Conservation (phyloP, 345 rosid genomes). For the Bruguiera parviflora region DNA sequence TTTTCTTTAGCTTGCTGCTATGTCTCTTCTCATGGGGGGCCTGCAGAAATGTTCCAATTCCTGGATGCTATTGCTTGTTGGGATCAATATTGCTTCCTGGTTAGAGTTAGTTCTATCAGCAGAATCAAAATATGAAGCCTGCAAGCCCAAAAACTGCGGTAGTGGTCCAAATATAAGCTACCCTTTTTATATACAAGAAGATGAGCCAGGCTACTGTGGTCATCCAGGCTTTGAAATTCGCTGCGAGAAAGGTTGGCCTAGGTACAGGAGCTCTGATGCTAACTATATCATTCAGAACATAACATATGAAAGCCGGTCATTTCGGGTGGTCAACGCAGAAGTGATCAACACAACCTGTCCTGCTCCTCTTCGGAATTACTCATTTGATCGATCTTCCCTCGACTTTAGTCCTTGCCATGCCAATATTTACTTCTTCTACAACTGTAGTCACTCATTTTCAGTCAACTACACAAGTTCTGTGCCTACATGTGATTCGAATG, state of each 20-base stretch:
- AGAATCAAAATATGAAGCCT: slow-evolving; percentile 21
- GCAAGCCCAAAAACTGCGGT: slow-evolving; percentile 28
- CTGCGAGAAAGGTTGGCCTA: slow-evolving; percentile 14
- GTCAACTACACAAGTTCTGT: slow-evolving; percentile 8
- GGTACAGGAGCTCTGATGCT: slow-evolving; percentile 20
- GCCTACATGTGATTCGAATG: slow-evolving; percentile 9
- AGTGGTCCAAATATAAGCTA: slow-evolving; percentile 33
- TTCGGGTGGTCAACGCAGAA: slow-evolving; percentile 17
- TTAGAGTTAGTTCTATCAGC: slow-evolving; percentile 10
- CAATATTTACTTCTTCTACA: slow-evolving; percentile 23
- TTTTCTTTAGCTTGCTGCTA: neutral
- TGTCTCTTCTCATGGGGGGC: neutral
- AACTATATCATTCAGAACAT: slow-evolving; percentile 23
- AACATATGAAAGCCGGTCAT: slow-evolving; percentile 15
- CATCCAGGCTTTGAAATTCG: slow-evolving; percentile 21
- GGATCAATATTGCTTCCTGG: slow-evolving; percentile 8
- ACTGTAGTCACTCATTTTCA: slow-evolving; percentile 15
- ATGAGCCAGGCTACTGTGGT: slow-evolving; percentile 22
- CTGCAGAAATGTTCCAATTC: slow-evolving; percentile 1
- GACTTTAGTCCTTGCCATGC: slow-evolving; percentile 24
- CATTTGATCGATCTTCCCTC: slow-evolving; percentile 26
- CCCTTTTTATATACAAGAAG: slow-evolving; percentile 22
- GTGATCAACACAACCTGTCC: slow-evolving; percentile 19
- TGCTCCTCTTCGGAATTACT: slow-evolving; percentile 20
- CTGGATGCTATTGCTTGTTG: neutral